Evolutionary conservation across 257 asterid genomes (phyloP), one percentile per base, ranked within the genome.

Genomic region (Petrea volubilis): DNA sequence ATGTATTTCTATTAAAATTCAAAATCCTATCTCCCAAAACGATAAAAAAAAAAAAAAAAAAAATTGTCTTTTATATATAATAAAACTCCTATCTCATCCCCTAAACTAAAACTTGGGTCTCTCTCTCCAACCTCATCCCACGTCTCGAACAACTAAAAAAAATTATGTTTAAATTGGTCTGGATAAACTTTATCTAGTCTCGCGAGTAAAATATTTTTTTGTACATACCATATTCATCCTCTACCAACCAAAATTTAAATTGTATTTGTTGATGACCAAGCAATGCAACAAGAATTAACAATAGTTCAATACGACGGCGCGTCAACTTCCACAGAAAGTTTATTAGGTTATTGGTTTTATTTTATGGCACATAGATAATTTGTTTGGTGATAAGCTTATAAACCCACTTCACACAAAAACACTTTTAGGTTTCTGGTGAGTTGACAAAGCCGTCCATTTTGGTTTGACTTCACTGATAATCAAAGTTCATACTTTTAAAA

Each of bases 401-500:
- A n/a, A n/a, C 60, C 64, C 36, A 79, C 68, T 76, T 46, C 73
- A 74, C 47, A 46, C 53, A 64, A 43, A 59, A 78, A 56, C 44
- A 50, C 28, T 52, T 71, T 51, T 27, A 46, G 46, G 71, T 71
- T 60, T 77, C 64, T 51, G 72, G 71, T 64, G 25, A 56, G 62
- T 38, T 28, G 50, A 58, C 63, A 34, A 58, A 38, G 57, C 43
- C 69, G 7, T 33, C 17, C 4, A 1, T 64, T 57, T n/a, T 52
- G 69, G 73, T 63, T 50, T 79, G 72, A 74, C 78, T 74, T 70
- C 74, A 51, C 43, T 23, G 27, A 11, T 49, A 56, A 20, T 70
- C 57, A 46, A 46, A 44, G 38, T 12, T 28, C 15, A 15, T 7
- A 8, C 12, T 17, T 2, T 52, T 38, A 7, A 38, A 43, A 25